These are phyloP conservation scores for Piromyces finnis DNA, from an alignment of 192 early-diverging fungal genomes.

Conservation along the genomic window DNA sequence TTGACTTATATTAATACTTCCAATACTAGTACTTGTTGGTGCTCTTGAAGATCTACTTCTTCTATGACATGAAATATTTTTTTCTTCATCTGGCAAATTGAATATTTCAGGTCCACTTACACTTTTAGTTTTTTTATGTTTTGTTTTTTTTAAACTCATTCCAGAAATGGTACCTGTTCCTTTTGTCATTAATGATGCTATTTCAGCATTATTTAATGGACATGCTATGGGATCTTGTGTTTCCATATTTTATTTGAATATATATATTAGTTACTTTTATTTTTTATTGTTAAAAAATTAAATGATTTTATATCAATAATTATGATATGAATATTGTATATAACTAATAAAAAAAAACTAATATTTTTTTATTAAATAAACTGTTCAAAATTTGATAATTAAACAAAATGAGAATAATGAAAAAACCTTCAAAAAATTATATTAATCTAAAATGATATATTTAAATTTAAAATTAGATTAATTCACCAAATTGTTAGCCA, in stretches of 20 bases:
- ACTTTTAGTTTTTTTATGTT: background rate
- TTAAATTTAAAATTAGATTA: too few species aligned
- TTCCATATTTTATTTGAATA: background rate
- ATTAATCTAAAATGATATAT: too few species aligned
- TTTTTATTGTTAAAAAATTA: too few species aligned
- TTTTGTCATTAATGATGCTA: background rate
- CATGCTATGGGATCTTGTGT: background rate
- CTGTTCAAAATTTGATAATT: too few species aligned
- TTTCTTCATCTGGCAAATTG: background rate
- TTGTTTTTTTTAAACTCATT: background rate
- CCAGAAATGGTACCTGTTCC: background rate
- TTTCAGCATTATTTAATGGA: background rate
- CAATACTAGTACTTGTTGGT: background rate
- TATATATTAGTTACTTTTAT: too few species aligned
- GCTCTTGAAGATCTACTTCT: background rate
- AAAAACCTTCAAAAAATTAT: too few species aligned
- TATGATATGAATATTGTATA: too few species aligned
- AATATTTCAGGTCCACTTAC: background rate
- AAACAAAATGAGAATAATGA: too few species aligned
- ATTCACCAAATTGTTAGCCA: too few species aligned
- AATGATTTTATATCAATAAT: too few species aligned
- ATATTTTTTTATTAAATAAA: too few species aligned
- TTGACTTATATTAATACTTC: background rate
- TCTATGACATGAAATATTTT: background rate
- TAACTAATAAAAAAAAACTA: too few species aligned